Evolutionary conservation across 2,329 filamentous ascomycete species (phyloP), one percentile per base, ranked within the genome.

Genomic region (Pleoardoris graminearum): DNA sequence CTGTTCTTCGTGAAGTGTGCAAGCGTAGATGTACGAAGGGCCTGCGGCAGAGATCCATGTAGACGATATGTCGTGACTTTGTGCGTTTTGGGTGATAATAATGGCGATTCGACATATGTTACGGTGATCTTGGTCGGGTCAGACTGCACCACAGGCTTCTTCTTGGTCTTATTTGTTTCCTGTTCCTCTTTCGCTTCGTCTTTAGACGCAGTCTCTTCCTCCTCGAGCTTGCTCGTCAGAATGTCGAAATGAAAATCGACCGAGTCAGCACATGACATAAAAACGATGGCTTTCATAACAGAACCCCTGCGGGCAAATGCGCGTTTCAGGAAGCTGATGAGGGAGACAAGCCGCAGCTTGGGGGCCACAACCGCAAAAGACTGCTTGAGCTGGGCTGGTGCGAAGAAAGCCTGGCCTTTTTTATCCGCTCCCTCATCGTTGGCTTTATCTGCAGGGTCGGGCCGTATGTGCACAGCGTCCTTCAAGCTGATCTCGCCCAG

Each of bases 191-290:
- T 61, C 11, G 17, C 43, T 19, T 57, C 59, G 36, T 53, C 35
- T 58, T 60, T 63, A 25, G 66, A 43, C 25, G 63, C 54, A 17
- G 57, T 17, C 53, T 55, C 73, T 65, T 41, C 68, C 54, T 3
- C 75, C 27, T 68, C 68, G 4, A 70, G 61, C 12, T 71, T 55
- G 54, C 65, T 76, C 6, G 80, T 87, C 51, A 99, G 83, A 3
- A 96, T 77, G 55, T 95, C 89, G 70, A 91, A 97, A 72, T 97
- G 93, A 65, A 97, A 99, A 70, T 99, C 91, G 53, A 97, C 94
- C 1, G 91, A 94, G 71, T 99, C 94, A 17, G 94, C 92, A 67
- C 94, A 99, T 10, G 93, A 96, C 43, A 99, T 89, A 76, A 99
- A 99, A 30, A 99, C 82, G 55, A 99, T 97, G 19, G 89, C 90